phyloP scores from a whole-genome alignment of 176 grass and related monocot genomes.

The Eragrostis curvula region DNA sequence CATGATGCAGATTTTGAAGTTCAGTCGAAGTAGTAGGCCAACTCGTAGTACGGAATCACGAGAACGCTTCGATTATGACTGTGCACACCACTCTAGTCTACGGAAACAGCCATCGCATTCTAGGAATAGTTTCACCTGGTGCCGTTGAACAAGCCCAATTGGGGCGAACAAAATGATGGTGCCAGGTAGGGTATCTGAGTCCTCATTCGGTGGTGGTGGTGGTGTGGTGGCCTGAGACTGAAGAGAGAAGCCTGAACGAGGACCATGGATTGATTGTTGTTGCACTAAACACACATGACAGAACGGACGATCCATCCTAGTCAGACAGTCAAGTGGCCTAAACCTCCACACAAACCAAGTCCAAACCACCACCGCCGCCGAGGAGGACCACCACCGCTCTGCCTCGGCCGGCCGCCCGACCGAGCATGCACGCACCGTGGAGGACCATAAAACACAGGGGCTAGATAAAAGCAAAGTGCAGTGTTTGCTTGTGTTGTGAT shows the following conservation, averaged over 20 bases:
- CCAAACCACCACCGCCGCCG: neutral
- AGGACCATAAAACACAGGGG: conserved; percentile 12
- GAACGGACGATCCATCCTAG: conserved; percentile 6
- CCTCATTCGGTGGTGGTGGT: neutral
- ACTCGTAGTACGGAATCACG: too few species aligned
- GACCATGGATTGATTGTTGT: neutral
- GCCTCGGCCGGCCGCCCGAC: neutral
- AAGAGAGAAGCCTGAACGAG: too few species aligned
- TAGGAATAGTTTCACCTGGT: too few species aligned
- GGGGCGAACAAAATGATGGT: too few species aligned
- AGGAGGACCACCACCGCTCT: neutral
- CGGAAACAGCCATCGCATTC: too few species aligned
- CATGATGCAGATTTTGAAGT: neutral
- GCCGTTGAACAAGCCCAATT: too few species aligned
- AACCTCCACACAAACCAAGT: neutral
- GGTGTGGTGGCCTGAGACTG: neutral
- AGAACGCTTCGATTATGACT: too few species aligned
- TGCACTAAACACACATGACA: neutral
- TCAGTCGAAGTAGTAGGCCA: neutral
- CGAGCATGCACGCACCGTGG: neutral
- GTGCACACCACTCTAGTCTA: too few species aligned
- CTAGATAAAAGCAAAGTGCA: neutral
- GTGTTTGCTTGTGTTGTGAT: neutral
- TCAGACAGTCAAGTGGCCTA: neutral
- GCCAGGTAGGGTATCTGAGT: too few species aligned